Percentiles rank a stretch among this genome's conserved stretches.
Evolutionary conservation across 257 asterid species (phyloP).

Genomic region (Oldenlandia corymbosa): DNA sequence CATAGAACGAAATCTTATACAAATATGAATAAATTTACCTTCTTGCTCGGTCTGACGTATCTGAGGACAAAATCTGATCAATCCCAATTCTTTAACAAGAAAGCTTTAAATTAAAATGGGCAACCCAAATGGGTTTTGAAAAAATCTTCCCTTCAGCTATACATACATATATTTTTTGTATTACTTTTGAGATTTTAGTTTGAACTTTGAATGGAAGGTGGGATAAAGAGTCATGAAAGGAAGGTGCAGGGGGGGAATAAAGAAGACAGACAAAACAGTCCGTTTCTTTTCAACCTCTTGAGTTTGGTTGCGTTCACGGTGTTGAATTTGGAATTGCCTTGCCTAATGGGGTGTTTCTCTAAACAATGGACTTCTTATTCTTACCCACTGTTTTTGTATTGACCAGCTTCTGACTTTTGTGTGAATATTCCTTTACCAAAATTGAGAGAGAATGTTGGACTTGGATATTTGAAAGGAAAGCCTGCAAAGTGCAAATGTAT

Average conservation of each 20-base stretch:
- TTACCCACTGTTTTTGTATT: too few relatives aligned
- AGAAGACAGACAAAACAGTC: not conserved
- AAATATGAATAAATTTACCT: conserved; percentile 7
- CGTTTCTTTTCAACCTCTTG: not conserved
- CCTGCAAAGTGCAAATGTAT: too few relatives aligned
- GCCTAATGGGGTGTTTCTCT: too few relatives aligned
- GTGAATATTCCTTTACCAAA: too few relatives aligned
- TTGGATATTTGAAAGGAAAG: too few relatives aligned
- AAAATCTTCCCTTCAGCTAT: not conserved
- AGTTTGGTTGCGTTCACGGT: conserved; percentile 1
- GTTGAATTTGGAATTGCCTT: not conserved
- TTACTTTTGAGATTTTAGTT: not conserved
- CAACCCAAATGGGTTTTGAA: not conserved
- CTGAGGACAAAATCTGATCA: not conserved
- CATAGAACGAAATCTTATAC: not conserved
- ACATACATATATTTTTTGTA: not conserved
- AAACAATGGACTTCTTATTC: too few relatives aligned
- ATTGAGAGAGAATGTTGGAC: too few relatives aligned
- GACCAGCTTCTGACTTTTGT: too few relatives aligned
- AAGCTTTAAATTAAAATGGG: not conserved
- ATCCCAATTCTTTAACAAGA: not conserved
- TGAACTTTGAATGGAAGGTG: not conserved
- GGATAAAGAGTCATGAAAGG: not conserved
- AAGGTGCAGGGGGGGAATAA: not conserved
- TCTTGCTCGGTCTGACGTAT: not conserved